Evolutionary conservation across 2,329 filamentous ascomycete species (phyloP), one percentile per base, ranked within the genome.

Genomic region (Cladophialophora psammophila): DNA sequence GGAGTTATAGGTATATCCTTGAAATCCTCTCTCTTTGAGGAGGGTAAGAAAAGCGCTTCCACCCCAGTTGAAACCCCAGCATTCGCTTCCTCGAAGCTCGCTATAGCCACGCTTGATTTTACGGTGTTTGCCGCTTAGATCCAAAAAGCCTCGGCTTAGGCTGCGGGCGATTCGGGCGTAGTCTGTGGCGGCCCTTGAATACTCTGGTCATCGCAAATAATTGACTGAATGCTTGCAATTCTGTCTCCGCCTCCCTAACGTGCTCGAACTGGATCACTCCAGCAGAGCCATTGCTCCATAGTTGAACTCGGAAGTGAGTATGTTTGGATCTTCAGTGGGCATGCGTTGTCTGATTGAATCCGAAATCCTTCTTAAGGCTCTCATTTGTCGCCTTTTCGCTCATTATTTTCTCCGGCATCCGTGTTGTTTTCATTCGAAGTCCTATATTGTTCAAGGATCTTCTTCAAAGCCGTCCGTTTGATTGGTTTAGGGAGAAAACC

Each of bases 401-500:
- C 35, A 20, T 40, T 15, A n/a, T 40, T 55, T 26, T 36, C n/a
- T 12, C 31, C 32, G 20, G 9, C 3, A 9, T 40, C 40, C 18
- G 40, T 32, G 31, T 20, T 45, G 31, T 13, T 40, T 50, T 34
- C 38, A 26, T 18, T 32, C 40, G 15, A 15, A 34, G 38, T 42
- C 8, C 48, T 61, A 18, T 50, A 87, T 62, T 84, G 92, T 75
- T 90, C 91, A 10, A 96, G 83, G 0, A 96, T 91, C 74, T 93
- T 90, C 77, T 95, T 96, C 63, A 96, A 82, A 7, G 91, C 91
- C 1, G 91, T 91, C n/a, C 93, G 83, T 54, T 91, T 86, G 71
- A 96, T 95, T 0, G 87, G 87, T 76, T 89, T 89, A 42, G 83
- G 84, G 26, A 97, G 82, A 77, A 96, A 96, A 80, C 93, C 92